A percentile compares a stretch with the other conserved stretches of the same genome.
These are phyloP conservation scores for Fomes fomentarius DNA, from an alignment of 1,284 basidiomycete genomes.

Conservation along the genomic window DNA sequence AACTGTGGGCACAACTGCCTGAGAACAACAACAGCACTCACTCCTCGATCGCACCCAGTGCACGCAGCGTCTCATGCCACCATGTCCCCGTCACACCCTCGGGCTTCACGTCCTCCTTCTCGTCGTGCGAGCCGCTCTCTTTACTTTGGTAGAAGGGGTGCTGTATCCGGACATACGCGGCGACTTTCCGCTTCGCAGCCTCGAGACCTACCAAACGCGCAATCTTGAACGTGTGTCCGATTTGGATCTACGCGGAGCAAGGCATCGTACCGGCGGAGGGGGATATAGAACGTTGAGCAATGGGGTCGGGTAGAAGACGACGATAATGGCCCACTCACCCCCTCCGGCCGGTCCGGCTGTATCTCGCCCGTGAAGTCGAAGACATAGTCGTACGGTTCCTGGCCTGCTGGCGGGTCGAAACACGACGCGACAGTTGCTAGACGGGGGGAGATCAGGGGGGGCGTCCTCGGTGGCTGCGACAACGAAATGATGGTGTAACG, in stretches of 20 bases:
- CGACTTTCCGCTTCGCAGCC: conserved; percentile 66
- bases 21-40: conserved; percentile 38
- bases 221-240: conserved; percentile 76
- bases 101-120: conserved; percentile 79
- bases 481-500: neutral
- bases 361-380: conserved; percentile 86
- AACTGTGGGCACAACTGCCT: neutral
- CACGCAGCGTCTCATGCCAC: conserved; percentile 89
- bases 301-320: conserved; percentile 3
- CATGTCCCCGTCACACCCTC: conserved; percentile 76
- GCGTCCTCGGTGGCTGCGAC: conserved; percentile 2
- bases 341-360: conserved; percentile 76
- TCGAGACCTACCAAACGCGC: conserved; percentile 71
- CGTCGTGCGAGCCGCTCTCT: conserved; percentile 65
- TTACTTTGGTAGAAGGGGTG: conserved; percentile 84
- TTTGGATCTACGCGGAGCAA: conserved; percentile 74
- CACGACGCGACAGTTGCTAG: conserved; percentile 64
- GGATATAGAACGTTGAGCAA: conserved; percentile 10
- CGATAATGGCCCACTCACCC: conserved; percentile 45
- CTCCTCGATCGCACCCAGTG: conserved; percentile 75
- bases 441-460: conserved; percentile 6
- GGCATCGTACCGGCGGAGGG: neutral
- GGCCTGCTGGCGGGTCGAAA: conserved; percentile 72
- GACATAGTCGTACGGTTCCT: conserved; percentile 69
- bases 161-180: conserved; percentile 81